Base-by-base conservation (phyloP, 1,284 basidiomycete species). In the Mycena sp. region DNA sequence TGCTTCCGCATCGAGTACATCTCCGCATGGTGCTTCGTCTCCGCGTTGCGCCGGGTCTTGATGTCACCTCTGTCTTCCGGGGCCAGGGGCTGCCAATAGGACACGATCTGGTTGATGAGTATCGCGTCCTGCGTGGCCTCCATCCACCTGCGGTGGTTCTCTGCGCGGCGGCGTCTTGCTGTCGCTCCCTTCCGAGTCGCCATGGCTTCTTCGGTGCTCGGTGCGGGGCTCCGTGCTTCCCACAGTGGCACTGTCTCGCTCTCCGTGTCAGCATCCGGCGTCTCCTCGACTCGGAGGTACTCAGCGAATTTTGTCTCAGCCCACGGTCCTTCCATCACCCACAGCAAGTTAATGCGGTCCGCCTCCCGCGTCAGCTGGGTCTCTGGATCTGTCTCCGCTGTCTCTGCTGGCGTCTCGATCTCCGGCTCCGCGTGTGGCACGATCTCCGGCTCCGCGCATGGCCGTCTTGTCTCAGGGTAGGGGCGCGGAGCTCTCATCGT, bases 281-380 rank as follows among this genome's bases (percentile, higher is more conserved):
- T 7, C 6, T 32, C 17, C 19, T 57, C 55, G 14, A 53, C 30
- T 4, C 19, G 6, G 7, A 60, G 26, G 58, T 53, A 60, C 41
- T 53, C 23, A 35, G 58, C 58, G 17, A 45, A 60, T 11, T 23
- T 9, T 0, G 58, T 53, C 40, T 60, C 58, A 2, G 50, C 41
- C 58, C 58, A 51, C 1, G 49, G 58, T 19, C n/a, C 37, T 14
- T 35, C 38, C 10, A 41, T 37, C 1, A 29, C 30, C 2, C 16
- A 37, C 9, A 60, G 2, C n/a, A 53, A 3, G n/a, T 25, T 21
- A 3, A 57, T 51, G 3, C 37, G 35, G 5, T 41, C n/a, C 14
- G 25, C 25, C 19, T 62, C 53, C 7, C 50, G 37, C 2, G 29
- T 29, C 3, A 56, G 11, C 17, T 54, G 52, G 0, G 5, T 5